Evolutionary conservation across 495 filamentous ascomycete genomes (phyloP), one percentile per base, ranked within the genome.

Genomic region (Xylaria intraflava): DNA sequence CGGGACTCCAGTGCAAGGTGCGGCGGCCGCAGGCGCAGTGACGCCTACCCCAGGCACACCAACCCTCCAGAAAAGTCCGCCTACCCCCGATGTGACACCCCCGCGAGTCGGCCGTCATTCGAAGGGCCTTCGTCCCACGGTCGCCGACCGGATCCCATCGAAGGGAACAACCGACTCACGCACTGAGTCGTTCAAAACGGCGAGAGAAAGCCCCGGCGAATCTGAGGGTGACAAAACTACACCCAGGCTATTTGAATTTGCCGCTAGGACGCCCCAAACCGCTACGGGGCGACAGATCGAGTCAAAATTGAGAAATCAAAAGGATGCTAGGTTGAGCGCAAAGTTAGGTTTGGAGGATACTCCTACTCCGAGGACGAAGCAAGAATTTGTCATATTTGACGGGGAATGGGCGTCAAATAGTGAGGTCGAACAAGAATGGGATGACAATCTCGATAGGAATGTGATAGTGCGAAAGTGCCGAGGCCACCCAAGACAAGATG

Each of bases 151-250:
- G 29, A 69, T 69, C 14, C 66, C 69, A 10, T 80, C 71, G 17
- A 73, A 70, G 47, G 62, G 76, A 19, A 71, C 71, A 33, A 73
- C 73, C 12, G 75, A 76, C 7, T 81, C 84, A 39, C 79, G 83
- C 16, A 74, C 82, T 19, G 83, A 89, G 26, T 90, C 87, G 3
- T 91, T 89, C 59, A 81, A 73, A 53, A 91, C 87, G 0, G 87
- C 87, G 11, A 75, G 69, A 20, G 87, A 91, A 64, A 67, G 73
- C 31, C 78, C 72, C 9, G 72, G 77, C 20, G 81, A 78, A 2
- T 82, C 83, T 0, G 84, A 87, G 49, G 84, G 86, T 31, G 71
- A 75, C 38, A 70, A 62, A 44, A 68, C 67, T 24, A 80, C 78
- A 3, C 70, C 80, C 30, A 74, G 74, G 0, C 72, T 78, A 3